Evolutionary conservation across 2,329 filamentous ascomycete species (phyloP), one percentile per base, ranked within the genome.

Genomic region (Colletotrichum chrysophilum): DNA sequence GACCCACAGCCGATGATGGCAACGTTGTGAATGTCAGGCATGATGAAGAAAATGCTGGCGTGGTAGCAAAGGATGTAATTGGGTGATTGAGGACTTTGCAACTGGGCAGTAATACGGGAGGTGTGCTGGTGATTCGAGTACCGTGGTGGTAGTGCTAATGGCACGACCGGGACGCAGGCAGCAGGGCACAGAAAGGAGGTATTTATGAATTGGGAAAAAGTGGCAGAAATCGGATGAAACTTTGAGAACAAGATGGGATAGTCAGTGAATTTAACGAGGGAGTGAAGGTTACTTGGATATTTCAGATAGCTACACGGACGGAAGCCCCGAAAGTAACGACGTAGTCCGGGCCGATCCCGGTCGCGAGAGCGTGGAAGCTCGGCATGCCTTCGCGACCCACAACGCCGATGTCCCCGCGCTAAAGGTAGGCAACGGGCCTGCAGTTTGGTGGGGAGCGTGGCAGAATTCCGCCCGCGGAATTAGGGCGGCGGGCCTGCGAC

Each of bases 1-100:
- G 82, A 80, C 36, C 83, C 82, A 7, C 80, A 82, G 34, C 83
- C 82, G 26, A 84, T 78, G 30, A 84, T 81, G 69, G 81, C 80
- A 12, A 82, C 79, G 12, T 80, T 78, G 58, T 74, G 72, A 67
- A 81, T 79, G 12, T 28, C 26, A n/a, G 67, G 61, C 67, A 70
- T 70, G 34, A 6, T 60, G 52, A 5, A 38, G 48, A 13, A 13
- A 52, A 24, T 21, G 43, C n/a, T 52, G n/a, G n/a, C 43, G 43
- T 52, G n/a, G 10, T 52, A 52, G 43, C n/a, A 24, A 52, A 52
- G 43, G 6, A 13, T n/a, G n/a, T 21, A 10, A 48, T n/a, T 48
- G 43, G n/a, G 5, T 52, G n/a, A 21, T 7, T 26, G 55, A 3
- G 13, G 4, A 58, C 7, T 58, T 28, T 58, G 55, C 13, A 21